These are phyloP conservation scores for Metroxylon sagu DNA, from an alignment of 176 grass and related monocot species.

Conservation along the genomic window DNA sequence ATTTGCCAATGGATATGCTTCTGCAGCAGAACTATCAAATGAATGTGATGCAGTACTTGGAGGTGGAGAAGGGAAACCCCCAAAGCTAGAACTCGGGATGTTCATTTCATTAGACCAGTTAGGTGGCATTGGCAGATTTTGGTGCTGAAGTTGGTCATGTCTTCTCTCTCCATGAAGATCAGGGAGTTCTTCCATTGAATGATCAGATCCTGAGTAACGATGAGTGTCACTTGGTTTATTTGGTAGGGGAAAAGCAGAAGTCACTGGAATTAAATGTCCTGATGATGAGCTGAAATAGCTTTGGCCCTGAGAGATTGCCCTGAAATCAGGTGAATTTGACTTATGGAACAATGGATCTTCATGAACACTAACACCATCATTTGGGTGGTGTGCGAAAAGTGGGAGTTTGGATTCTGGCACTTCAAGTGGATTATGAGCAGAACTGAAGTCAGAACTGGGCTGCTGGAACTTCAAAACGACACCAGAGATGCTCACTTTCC, in stretches of 20 bases:
- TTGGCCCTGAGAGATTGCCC: constrained; percentile 32
- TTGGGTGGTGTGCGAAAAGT: constrained; percentile 18
- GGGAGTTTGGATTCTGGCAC: constrained; percentile 16
- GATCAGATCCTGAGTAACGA: constrained; percentile 27
- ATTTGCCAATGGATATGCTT: constrained; percentile 17
- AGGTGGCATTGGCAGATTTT: constrained; percentile 21
- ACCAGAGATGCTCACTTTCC: constrained; percentile 95
- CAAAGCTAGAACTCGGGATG: constrained; percentile 26
- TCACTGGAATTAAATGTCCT: constrained; percentile 21
- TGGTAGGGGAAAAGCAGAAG: constrained; percentile 20
- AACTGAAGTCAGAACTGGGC: constrained; percentile 36
- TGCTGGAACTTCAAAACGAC: constrained; percentile 78
- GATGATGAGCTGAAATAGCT: constrained; percentile 31
- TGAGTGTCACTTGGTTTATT: constrained; percentile 30
- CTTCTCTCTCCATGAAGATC: constrained; percentile 20
- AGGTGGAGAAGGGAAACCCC: constrained; percentile 19
- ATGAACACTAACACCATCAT: constrained; percentile 10
- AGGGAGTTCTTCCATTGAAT: constrained; percentile 24
- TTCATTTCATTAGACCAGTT: constrained; percentile 26
- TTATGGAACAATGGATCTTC: constrained; percentile 30
- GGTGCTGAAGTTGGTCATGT: constrained; percentile 27
- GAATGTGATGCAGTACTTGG: constrained; percentile 18
- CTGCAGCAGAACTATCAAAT: constrained; percentile 14
- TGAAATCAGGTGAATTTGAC: constrained; percentile 30
- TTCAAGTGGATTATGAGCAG: constrained; percentile 28